Evolutionary conservation across 2,329 filamentous ascomycete species (phyloP).

Genomic region (Talaromyces albobiverticillius): DNA sequence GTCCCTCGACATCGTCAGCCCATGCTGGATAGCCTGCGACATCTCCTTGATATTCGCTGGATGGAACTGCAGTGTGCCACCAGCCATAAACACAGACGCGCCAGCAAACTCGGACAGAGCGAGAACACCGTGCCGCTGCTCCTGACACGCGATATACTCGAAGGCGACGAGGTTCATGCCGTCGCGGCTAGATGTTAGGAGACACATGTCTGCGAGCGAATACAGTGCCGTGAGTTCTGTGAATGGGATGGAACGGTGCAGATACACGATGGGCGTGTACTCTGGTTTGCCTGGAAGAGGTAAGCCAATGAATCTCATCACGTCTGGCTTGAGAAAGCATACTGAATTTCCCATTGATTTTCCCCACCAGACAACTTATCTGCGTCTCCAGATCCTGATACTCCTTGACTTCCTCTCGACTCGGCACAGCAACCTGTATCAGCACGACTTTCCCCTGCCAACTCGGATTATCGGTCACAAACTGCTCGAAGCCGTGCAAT

Average conservation of each 20-base stretch:
- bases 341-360: conserved; percentile 90
- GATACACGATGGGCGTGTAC: conserved; percentile 94
- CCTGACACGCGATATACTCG: conserved; percentile 91
- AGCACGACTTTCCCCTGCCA: conserved; percentile 91
- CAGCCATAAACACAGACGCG: conserved; percentile 79
- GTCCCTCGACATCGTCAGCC: conserved; percentile 81
- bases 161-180: conserved; percentile 98
- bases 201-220: conserved; percentile 79
- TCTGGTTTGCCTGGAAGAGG: conserved; percentile 68
- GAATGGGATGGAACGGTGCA: conserved; percentile 90
- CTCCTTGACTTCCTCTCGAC: conserved; percentile 80
- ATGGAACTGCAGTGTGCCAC: conserved; percentile 85
- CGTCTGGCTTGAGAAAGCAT: too few species aligned
- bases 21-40: conserved; percentile 79
- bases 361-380: conserved; percentile 86
- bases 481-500: conserved; percentile 85
- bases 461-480: conserved; percentile 87
- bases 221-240: conserved; percentile 93
- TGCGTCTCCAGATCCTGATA: conserved; percentile 90
- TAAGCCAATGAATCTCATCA: conserved; percentile 3
- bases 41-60: conserved; percentile 94
- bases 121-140: conserved; percentile 81
- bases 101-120: conserved; percentile 93
- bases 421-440: conserved; percentile 90
- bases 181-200: conserved; percentile 86